phyloP scores from a whole-genome alignment of 495 filamentous ascomycete genomes.

The Hyphodiscus hymeniophilus region DNA sequence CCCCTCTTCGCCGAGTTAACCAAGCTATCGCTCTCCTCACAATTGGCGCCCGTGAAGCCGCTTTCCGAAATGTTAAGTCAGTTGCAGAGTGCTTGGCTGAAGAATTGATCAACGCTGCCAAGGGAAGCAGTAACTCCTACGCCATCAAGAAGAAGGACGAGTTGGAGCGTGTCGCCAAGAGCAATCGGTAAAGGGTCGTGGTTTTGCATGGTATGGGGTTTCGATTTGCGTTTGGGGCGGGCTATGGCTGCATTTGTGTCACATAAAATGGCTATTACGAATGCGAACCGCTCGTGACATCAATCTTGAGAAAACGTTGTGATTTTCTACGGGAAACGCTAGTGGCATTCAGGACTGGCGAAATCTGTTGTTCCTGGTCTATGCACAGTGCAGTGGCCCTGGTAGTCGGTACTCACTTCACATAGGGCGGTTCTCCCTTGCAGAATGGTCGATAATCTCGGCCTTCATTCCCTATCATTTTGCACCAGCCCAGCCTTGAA shows the following conservation, averaged over 20 bases:
- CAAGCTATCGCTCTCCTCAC: conserved; percentile 96
- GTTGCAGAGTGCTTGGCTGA: conserved; percentile 97
- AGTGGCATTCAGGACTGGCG: not conserved
- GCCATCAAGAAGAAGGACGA: conserved; percentile 99
- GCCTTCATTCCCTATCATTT: too few relatives aligned
- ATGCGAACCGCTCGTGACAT: too few relatives aligned
- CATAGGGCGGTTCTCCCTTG: too few relatives aligned
- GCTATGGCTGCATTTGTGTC: conserved; percentile 21
- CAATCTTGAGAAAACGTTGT: too few relatives aligned
- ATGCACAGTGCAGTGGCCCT: too few relatives aligned
- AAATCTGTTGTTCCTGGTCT: not conserved
- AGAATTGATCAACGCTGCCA: conserved; percentile 99
- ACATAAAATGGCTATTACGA: conserved; percentile 13
- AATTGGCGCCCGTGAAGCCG: conserved; percentile 92
- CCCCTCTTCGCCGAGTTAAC: conserved; percentile 98
- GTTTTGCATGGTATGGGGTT: conserved; percentile 25
- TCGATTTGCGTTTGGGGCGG: conserved; percentile 21
- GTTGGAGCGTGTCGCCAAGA: conserved; percentile 99
- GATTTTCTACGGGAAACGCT: too few relatives aligned
- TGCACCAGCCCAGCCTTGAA: too few relatives aligned
- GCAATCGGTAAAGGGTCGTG: conserved; percentile 74
- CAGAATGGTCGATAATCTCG: too few relatives aligned
- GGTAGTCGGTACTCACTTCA: too few relatives aligned
- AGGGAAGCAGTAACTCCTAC: conserved; percentile 99
- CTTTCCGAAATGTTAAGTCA: conserved; percentile 99